Evolutionary conservation across 1,284 basidiomycete genomes (phyloP).

Genomic region (Singerocomus rubriflavus): DNA sequence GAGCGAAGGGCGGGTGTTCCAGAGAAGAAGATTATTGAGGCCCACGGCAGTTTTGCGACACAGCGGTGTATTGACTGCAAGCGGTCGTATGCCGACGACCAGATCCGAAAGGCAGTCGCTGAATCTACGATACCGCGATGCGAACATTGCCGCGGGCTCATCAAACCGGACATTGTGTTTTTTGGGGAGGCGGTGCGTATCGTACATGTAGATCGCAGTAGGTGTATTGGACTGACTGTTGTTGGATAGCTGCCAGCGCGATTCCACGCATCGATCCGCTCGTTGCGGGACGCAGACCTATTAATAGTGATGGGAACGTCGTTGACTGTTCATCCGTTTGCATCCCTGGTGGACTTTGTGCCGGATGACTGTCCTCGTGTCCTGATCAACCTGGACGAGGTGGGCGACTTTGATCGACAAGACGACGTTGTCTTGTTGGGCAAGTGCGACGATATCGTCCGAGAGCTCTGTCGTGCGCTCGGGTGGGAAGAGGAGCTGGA

Average conservation of each 20-base stretch:
- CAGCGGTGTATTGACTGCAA: slow-evolving; percentile 79
- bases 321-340: slow-evolving; percentile 77
- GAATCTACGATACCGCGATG: slow-evolving; percentile 59
- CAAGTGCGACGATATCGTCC: slow-evolving; percentile 64
- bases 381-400: slow-evolving; percentile 62
- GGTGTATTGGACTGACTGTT: slow-evolving; percentile 3
- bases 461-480: slow-evolving; percentile 56
- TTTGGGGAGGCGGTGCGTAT: slow-evolving; percentile 76
- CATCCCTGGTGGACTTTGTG: slow-evolving; percentile 55
- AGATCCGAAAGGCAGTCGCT: slow-evolving; percentile 62
- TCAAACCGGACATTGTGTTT: slow-evolving; percentile 95
- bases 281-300: slow-evolving; percentile 69
- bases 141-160: slow-evolving; percentile 62
- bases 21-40: slow-evolving; percentile 78
- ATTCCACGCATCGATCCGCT: slow-evolving; percentile 50
- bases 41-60: slow-evolving; percentile 88
- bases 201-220: background rate
- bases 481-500: slow-evolving; percentile 69
- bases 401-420: slow-evolving; percentile 50
- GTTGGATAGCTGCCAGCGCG: slow-evolving; percentile 50
- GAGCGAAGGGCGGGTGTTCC: slow-evolving; percentile 85
- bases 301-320: slow-evolving; percentile 94
- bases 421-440: slow-evolving; percentile 64
- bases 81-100: slow-evolving; percentile 56
- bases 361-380: slow-evolving; percentile 53